phyloP scores from a whole-genome alignment of 1,139 yeast species.

The Yamadazyma diddensiae region DNA sequence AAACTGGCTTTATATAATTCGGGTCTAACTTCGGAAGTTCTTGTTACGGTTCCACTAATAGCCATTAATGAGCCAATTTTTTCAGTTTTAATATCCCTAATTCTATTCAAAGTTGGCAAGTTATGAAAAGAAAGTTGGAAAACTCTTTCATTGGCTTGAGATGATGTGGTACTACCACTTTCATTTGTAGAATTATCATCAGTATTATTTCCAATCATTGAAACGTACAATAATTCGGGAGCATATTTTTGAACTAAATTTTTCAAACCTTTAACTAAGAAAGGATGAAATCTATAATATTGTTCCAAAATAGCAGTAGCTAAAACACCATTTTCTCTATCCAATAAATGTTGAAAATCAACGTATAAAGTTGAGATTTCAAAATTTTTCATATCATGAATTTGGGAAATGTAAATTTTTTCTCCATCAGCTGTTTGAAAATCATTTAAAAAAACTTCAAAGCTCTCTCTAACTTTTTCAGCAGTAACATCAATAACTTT shows the following conservation, averaged over 20 bases:
- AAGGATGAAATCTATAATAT: slow-evolving; percentile 89
- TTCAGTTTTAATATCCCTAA: slow-evolving; percentile 87
- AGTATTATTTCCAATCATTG: slow-evolving; percentile 28
- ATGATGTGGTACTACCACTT: slow-evolving; percentile 23
- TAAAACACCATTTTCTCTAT: slow-evolving; percentile 79
- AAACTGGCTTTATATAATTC: slow-evolving; percentile 86
- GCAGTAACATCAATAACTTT: slow-evolving; percentile 90
- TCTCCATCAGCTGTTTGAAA: slow-evolving; percentile 40
- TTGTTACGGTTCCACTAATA: slow-evolving; percentile 92
- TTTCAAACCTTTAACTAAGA: slow-evolving; percentile 70
- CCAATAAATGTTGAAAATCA: slow-evolving; percentile 76
- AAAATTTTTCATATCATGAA: slow-evolving; percentile 74
- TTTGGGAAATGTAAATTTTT: slow-evolving; percentile 70
- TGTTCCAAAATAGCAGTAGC: slow-evolving; percentile 90
- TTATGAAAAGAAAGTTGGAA: slow-evolving; percentile 91
- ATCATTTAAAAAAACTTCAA: slow-evolving; percentile 78
- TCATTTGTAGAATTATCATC: slow-evolving; percentile 14
- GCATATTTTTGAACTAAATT: slow-evolving; percentile 71
- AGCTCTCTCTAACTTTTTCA: slow-evolving; percentile 88
- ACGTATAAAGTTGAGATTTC: slow-evolving; percentile 80
- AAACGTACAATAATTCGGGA: slow-evolving; percentile 63
- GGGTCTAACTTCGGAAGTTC: slow-evolving; percentile 97
- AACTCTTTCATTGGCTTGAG: slow-evolving; percentile 59
- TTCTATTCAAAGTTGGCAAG: slow-evolving; percentile 76
- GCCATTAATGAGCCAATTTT: slow-evolving; percentile 83